Conservation (phyloP, 1,284 basidiomycete genomes). For the Ganoderma boninense region DNA sequence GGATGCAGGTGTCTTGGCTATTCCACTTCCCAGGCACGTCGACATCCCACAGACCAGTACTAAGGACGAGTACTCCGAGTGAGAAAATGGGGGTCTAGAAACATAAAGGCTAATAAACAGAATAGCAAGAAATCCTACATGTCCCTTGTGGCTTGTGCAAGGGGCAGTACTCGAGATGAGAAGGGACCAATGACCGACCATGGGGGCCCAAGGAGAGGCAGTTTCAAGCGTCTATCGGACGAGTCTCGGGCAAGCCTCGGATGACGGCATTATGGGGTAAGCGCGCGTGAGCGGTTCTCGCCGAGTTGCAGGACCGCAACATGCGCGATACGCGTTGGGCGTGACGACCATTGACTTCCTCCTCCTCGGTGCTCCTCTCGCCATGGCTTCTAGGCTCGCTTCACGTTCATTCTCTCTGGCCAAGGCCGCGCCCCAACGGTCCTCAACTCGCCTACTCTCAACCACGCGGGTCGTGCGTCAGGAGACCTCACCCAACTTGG, state of each 20-base stretch:
- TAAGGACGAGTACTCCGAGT: no score
- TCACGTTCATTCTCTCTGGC: conserved; percentile 50
- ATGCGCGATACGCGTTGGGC: background rate
- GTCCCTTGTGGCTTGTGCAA: no score
- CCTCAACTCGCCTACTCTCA: conserved; percentile 43
- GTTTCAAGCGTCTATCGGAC: background rate
- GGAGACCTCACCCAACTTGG: conserved; percentile 59
- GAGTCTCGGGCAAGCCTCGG: background rate
- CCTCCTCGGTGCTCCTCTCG: conserved; percentile 16
- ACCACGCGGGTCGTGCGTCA: conserved; percentile 52
- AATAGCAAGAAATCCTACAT: background rate
- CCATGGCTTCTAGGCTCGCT: conserved; percentile 49
- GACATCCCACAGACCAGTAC: no score
- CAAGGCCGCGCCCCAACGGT: conserved; percentile 25
- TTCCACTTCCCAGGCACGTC: background rate
- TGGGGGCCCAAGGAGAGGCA: no score
- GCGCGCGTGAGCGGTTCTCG: background rate
- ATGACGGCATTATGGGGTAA: background rate
- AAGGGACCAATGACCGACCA: no score
- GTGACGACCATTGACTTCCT: background rate
- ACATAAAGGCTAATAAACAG: background rate
- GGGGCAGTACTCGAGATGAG: no score
- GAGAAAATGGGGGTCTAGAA: no score
- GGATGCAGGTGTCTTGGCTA: background rate
- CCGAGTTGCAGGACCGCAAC: background rate